These are phyloP conservation scores for Croton setiger DNA, from an alignment of 441 rosid genomes.

Conservation along the genomic window DNA sequence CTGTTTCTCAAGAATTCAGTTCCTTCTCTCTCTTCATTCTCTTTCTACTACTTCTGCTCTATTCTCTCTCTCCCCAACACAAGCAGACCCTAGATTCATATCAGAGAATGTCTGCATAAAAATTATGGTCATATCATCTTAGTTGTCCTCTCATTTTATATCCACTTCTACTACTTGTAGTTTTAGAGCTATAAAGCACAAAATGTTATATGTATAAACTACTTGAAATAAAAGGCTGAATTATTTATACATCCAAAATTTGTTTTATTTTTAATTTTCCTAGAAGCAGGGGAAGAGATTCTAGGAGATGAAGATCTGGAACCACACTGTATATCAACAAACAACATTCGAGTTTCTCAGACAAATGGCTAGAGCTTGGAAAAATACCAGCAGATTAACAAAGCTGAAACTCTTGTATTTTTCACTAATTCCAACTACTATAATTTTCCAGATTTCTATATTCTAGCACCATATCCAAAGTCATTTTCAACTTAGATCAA, in stretches of 20 bases:
- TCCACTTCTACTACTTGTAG: too few species aligned
- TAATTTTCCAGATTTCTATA: not conserved
- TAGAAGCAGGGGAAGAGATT: not conserved
- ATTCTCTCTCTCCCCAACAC: too few species aligned
- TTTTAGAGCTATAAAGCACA: too few species aligned
- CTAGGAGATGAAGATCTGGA: not conserved
- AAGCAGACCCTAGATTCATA: too few species aligned
- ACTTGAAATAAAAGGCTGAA: not conserved
- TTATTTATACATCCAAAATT: not conserved
- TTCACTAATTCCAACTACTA: not conserved
- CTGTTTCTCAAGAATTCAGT: too few species aligned
- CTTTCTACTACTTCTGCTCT: too few species aligned
- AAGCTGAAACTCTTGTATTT: not conserved
- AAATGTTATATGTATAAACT: not conserved
- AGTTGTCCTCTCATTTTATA: too few species aligned
- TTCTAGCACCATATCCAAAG: not conserved
- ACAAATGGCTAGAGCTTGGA: not conserved
- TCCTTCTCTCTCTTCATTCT: too few species aligned
- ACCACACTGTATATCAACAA: not conserved
- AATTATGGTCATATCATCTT: too few species aligned
- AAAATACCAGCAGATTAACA: not conserved
- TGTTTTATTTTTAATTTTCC: not conserved
- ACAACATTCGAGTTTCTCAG: not conserved
- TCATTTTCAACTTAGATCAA: not conserved
- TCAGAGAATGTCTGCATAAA: too few species aligned